phyloP scores from a whole-genome alignment of 164 flowering plant genomes.

The Sedum album region DNA sequence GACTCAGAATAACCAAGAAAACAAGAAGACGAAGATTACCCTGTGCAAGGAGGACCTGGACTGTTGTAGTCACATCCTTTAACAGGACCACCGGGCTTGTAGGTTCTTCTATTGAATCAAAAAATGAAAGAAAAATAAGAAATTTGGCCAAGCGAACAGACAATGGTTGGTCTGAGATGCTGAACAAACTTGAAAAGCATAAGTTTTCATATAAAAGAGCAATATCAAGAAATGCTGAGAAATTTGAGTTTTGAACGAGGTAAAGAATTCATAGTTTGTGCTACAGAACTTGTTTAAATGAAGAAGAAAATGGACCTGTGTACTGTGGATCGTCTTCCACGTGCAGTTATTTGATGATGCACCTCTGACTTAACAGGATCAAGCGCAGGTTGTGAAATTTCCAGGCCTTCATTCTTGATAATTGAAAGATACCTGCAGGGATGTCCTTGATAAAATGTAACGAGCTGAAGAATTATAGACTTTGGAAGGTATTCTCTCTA shows the following conservation, averaged over 20 bases:
- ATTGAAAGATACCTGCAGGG: constrained; percentile 36
- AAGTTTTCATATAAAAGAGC: too few species aligned
- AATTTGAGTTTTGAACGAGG: too few species aligned
- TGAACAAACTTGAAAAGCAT: neutral
- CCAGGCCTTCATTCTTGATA: constrained; percentile 52
- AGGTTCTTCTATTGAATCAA: constrained; percentile 37
- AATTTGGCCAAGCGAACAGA: neutral
- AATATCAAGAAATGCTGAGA: too few species aligned
- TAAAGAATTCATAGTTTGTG: too few species aligned
- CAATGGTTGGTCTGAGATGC: neutral
- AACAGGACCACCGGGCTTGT: constrained; percentile 30
- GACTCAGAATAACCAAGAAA: too few species aligned
- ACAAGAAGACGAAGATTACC: too few species aligned
- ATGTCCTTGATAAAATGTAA: neutral
- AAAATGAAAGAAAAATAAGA: too few species aligned
- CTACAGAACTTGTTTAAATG: neutral
- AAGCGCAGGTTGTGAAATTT: constrained; percentile 85
- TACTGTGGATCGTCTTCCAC: constrained; percentile 34
- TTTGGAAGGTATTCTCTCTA: neutral
- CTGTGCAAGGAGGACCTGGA: constrained; percentile 69
- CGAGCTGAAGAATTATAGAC: too few species aligned
- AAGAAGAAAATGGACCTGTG: constrained; percentile 43
- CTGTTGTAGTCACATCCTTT: constrained; percentile 42
- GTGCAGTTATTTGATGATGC: constrained; percentile 73
- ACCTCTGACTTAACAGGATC: constrained; percentile 55